These are phyloP conservation scores for Amborella trichopoda DNA, from an alignment of 164 flowering plant genomes.

Conservation along the genomic window DNA sequence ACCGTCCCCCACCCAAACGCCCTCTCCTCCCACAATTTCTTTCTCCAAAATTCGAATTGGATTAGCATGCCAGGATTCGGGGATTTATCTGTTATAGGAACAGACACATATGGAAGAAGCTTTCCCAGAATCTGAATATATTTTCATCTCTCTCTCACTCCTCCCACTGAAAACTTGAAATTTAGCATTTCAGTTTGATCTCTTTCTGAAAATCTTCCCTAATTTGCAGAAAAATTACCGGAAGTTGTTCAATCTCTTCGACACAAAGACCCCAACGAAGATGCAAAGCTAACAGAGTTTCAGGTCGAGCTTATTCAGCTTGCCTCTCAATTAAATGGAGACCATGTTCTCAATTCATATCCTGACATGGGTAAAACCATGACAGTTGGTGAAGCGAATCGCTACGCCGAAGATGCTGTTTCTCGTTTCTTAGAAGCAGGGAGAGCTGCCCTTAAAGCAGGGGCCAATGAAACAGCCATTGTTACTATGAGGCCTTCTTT, in stretches of 20 bases:
- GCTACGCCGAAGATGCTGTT: constrained; percentile 86
- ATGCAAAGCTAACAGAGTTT: constrained; percentile 59
- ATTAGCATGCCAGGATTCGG: too few species aligned
- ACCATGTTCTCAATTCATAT: constrained; percentile 61
- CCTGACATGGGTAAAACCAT: constrained; percentile 64
- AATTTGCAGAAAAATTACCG: constrained; percentile 49
- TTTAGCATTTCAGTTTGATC: too few species aligned
- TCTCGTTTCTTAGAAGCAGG: constrained; percentile 89
- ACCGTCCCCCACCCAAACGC: too few species aligned
- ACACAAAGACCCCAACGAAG: constrained; percentile 64
- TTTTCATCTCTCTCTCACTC: too few species aligned
- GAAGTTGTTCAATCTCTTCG: constrained; percentile 46
- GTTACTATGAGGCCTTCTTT: constrained; percentile 92
- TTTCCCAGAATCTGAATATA: too few species aligned
- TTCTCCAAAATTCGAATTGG: too few species aligned
- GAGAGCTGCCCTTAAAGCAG: constrained; percentile 65
- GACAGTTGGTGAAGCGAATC: constrained; percentile 72
- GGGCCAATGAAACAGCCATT: constrained; percentile 85
- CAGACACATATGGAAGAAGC: too few species aligned
- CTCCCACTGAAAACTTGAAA: too few species aligned
- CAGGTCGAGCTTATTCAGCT: constrained; percentile 88
- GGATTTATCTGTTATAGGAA: too few species aligned
- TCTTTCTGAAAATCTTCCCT: too few species aligned
- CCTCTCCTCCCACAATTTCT: too few species aligned
- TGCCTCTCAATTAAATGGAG: constrained; percentile 89